These are phyloP conservation scores for Trichomonascaceae sp. DNA, from an alignment of 1,139 yeast genomes.

Conservation along the genomic window DNA sequence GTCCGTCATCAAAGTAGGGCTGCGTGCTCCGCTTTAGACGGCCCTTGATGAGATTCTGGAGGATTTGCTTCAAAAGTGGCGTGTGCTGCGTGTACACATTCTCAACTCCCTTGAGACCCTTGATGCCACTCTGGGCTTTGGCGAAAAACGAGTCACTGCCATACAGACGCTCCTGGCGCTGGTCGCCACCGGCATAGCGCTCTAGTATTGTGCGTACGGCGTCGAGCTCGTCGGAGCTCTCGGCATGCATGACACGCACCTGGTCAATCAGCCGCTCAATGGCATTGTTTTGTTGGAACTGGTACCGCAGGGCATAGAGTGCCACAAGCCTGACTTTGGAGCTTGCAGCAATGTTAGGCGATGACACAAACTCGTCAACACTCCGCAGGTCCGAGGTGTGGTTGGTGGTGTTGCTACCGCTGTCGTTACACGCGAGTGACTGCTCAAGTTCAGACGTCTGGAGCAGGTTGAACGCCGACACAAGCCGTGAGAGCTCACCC, in stretches of 20 bases:
- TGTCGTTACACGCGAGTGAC: constrained; percentile 56
- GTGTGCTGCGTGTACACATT: constrained; percentile 60
- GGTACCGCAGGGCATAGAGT: constrained; percentile 61
- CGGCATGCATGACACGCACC: constrained; percentile 25
- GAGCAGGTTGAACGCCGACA: constrained; percentile 57
- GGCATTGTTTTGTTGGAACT: constrained; percentile 32
- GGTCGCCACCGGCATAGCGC: constrained; percentile 29
- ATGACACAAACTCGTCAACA: constrained; percentile 31
- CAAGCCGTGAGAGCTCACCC: constrained; percentile 62
- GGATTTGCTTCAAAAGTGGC: constrained; percentile 51
- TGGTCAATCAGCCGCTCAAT: constrained; percentile 26
- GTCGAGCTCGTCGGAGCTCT: constrained; percentile 9
- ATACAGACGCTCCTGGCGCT: constrained; percentile 35
- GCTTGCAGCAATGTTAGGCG: constrained; percentile 21
- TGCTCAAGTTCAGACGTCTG: constrained; percentile 87
- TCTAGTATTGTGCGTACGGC: constrained; percentile 16
- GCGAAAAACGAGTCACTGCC: constrained; percentile 29
- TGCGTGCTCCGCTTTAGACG: constrained; percentile 35
- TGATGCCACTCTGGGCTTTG: constrained; percentile 32
- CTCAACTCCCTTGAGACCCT: constrained; percentile 35
- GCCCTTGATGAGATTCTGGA: constrained; percentile 38
- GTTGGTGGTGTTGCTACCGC: no score
- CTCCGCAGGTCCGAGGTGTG: constrained; percentile 38
- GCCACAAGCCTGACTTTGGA: constrained; percentile 51
- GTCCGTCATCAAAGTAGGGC: constrained; percentile 29